Percentiles rank a stretch among this genome's conserved stretches.
Evolutionary conservation across 2,329 filamentous ascomycete genomes (phyloP).

Genomic region (Penicillium sclerotigenum): DNA sequence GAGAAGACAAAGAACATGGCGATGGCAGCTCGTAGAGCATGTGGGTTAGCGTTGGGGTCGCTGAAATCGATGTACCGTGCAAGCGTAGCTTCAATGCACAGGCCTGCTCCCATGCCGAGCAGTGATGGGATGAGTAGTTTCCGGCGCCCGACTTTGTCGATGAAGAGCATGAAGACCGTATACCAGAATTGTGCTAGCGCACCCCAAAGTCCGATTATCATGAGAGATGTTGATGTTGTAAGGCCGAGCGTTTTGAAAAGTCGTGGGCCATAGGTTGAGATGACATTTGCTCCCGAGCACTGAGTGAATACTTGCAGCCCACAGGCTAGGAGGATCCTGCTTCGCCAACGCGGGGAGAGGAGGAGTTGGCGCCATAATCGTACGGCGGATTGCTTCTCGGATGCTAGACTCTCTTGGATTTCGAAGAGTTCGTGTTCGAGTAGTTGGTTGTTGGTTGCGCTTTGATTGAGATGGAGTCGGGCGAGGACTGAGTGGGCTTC

Average conservation of each 20-base stretch:
- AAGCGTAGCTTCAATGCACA: constrained; percentile 43
- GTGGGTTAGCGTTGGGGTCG: constrained; percentile 26
- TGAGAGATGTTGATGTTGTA: constrained; percentile 44
- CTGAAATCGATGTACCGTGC: constrained; percentile 37
- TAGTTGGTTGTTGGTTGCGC: constrained; percentile 29
- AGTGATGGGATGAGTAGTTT: constrained; percentile 48
- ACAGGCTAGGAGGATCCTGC: constrained; percentile 47
- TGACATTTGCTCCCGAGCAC: constrained; percentile 49
- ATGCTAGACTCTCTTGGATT: constrained; percentile 41
- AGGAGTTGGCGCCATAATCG: constrained; percentile 44
- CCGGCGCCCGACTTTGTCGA: constrained; percentile 50
- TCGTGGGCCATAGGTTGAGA: constrained; percentile 44
- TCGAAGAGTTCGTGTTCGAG: constrained; percentile 44
- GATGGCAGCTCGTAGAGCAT: constrained; percentile 45
- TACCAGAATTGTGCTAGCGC: constrained; percentile 51
- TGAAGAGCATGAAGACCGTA: constrained; percentile 45
- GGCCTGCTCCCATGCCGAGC: constrained; percentile 43
- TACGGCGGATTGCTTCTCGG: constrained; percentile 35
- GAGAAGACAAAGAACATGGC: constrained; percentile 50
- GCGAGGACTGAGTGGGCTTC: constrained; percentile 35
- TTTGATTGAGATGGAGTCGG: constrained; percentile 32
- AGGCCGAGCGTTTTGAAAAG: constrained; percentile 49
- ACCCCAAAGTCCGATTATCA: constrained; percentile 53
- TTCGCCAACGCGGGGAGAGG: constrained; percentile 45
- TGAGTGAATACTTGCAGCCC: constrained; percentile 51